phyloP scores from a whole-genome alignment of 257 asterid species.

The Dorcoceras hygrometricum region DNA sequence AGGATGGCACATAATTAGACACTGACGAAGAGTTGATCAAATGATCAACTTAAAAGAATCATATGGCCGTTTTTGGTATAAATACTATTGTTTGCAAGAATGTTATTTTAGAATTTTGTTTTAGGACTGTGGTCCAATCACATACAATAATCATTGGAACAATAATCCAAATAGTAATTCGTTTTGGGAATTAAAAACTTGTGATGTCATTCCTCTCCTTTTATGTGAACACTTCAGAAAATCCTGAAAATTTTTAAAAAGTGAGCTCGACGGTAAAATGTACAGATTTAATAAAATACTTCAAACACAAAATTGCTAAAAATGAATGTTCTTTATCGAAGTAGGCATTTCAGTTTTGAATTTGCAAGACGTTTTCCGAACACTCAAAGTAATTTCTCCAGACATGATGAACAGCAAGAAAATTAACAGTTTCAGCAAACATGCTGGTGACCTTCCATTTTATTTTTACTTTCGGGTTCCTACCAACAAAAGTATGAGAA shows the following conservation, averaged over 20 bases:
- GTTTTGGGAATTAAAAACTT: no score
- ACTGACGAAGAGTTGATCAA: neutral
- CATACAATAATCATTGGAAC: no score
- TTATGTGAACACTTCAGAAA: neutral
- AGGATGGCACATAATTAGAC: neutral
- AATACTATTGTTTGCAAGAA: no score
- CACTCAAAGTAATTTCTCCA: neutral
- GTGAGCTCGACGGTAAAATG: neutral
- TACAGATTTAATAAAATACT: neutral
- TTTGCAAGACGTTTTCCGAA: neutral
- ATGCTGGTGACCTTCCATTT: neutral
- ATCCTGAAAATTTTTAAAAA: no score
- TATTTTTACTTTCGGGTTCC: neutral
- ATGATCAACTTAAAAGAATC: neutral
- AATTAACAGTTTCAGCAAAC: no score
- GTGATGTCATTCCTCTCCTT: no score
- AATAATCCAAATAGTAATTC: no score
- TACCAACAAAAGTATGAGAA: neutral
- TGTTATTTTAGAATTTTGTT: no score
- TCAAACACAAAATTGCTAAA: neutral
- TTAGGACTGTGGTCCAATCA: no score
- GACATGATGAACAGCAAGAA: neutral
- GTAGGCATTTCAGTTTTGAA: neutral
- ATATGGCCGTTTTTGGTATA: no score
- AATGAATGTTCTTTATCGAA: neutral